phyloP scores from a whole-genome alignment of 352 stramenopile genomes.

The Phytophthora pinifolia region DNA sequence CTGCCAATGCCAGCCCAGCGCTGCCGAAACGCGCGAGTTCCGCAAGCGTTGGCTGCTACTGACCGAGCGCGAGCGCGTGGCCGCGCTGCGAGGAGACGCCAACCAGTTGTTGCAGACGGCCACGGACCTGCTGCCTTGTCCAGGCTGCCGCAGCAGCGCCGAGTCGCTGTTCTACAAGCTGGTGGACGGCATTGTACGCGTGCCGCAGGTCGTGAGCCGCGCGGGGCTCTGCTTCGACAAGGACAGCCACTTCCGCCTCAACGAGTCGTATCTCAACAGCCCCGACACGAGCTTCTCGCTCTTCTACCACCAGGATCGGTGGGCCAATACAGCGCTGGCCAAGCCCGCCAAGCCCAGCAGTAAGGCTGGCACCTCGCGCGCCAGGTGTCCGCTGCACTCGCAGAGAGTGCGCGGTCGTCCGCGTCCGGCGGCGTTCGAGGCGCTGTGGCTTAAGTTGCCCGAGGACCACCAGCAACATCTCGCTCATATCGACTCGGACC shows the following conservation, averaged over 20 bases:
- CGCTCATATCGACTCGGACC: conserved; percentile 85
- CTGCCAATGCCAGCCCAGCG: conserved; percentile 67
- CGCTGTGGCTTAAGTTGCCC: conserved; percentile 74
- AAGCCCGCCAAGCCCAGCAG: conserved; percentile 44
- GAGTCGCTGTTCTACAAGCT: conserved; percentile 78
- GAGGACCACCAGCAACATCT: conserved; percentile 81
- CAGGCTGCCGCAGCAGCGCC: conserved; percentile 77
- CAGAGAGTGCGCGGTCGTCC: conserved; percentile 69
- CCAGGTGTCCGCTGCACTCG: conserved; percentile 76
- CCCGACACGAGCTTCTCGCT: conserved; percentile 68
- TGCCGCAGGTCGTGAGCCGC: conserved; percentile 49
- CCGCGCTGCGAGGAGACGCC: conserved; percentile 60
- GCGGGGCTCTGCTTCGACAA: conserved; percentile 62
- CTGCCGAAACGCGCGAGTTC: conserved; percentile 76
- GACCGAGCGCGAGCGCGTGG: conserved; percentile 71
- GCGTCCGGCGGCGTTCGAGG: conserved; percentile 74
- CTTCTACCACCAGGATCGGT: conserved; percentile 82
- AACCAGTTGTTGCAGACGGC: conserved; percentile 76
- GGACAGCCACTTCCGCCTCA: conserved; percentile 63
- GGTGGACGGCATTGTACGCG: conserved; percentile 37
- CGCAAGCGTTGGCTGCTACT: conserved; percentile 84
- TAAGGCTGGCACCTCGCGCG: conserved; percentile 41
- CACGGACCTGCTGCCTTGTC: conserved; percentile 68
- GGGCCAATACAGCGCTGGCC: conserved; percentile 48
- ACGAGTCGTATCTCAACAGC: conserved; percentile 64